Evolutionary conservation across 225 moss, liverwort and hornwort genomes (phyloP), one percentile per base, ranked within the genome.

Genomic region (Lunularia cruciata): DNA sequence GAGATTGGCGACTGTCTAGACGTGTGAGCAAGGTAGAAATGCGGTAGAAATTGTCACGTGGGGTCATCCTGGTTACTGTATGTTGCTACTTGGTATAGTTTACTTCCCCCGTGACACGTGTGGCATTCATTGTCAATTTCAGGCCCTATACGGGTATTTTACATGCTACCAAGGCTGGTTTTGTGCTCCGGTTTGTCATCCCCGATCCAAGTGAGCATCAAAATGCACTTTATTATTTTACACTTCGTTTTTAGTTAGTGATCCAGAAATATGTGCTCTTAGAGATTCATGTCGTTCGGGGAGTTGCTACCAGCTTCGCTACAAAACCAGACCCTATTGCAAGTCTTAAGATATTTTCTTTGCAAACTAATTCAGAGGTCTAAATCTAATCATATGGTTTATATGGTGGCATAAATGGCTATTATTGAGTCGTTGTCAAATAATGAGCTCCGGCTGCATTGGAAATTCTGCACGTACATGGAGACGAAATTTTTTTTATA

Each of bases 121-220:
- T 34, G n/a, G 13, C 49, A 39, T 20, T 54, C 60, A 51, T 35
- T 48, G 78, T 55, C 72, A 23, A 31, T 47, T 79, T 71, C 86
- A 93, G 93, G 26, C 73, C 52, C 86, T 86, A 39, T 94, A 94
- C 56, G 90, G 77, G 0, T 67, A 73, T 66, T 37, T 87, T 1
- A 72, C 88, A 4, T 89, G 87, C 66, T 37, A 49, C 33, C 90
- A 94, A 74, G 87, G 89, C 67, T 94, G 90, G 90, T 94, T 94
- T 58, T 94, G 90, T 78, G 87, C 87, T 23, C 79, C 90, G 13
- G 84, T 82, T 75, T 3, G 52, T 25, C 79, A 90, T 79, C 81
- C 79, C 25, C 66, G 67, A 69, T 86, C 93, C 30, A 94, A 75
- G 90, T 90, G 80, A 68, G 78, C 27, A 11, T 2, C 25, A 0